A percentile compares a stretch with the other conserved stretches of the same genome.
Evolutionary conservation across 2,329 filamentous ascomycete species (phyloP).

Genomic region (Dendrostoma leiphaemia): DNA sequence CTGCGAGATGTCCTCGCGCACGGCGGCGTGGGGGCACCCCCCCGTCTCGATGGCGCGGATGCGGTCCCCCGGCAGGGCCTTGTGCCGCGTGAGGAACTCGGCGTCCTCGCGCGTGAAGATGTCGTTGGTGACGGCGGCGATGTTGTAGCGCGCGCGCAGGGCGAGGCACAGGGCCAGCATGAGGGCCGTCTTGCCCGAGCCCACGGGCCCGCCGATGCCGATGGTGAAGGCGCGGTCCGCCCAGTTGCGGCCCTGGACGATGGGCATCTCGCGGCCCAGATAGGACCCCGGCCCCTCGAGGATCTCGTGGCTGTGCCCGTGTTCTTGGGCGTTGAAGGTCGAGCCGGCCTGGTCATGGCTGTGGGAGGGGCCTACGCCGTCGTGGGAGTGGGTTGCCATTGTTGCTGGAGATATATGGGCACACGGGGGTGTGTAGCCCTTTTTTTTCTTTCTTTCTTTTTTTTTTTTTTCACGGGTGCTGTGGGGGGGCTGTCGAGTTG

Average conservation of each 20-base stretch:
- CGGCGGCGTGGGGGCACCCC: slow-evolving; percentile 93
- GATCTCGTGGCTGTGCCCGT: slow-evolving; percentile 95
- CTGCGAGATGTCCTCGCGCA: slow-evolving; percentile 92
- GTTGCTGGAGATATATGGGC: no score
- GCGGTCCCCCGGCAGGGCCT: slow-evolving; percentile 75
- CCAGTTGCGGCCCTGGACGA: slow-evolving; percentile 86
- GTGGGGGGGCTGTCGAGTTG: no score
- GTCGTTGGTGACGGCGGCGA: slow-evolving; percentile 97
- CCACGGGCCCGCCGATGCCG: slow-evolving; percentile 98
- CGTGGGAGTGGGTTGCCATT: slow-evolving; percentile 51
- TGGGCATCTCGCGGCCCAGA: slow-evolving; percentile 86
- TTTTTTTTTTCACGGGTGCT: no score
- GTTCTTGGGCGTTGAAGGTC: slow-evolving; percentile 59
- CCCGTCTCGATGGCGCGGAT: slow-evolving; percentile 97
- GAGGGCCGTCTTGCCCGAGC: slow-evolving; percentile 93
- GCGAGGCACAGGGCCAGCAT: slow-evolving; percentile 91
- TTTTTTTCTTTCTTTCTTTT: no score
- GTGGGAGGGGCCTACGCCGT: slow-evolving; percentile 40
- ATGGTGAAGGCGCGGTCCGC: slow-evolving; percentile 87
- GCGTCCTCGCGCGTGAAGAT: slow-evolving; percentile 98
- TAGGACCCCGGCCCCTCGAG: slow-evolving; percentile 91
- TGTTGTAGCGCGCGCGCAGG: slow-evolving; percentile 76
- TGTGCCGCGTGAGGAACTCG: slow-evolving; percentile 89
- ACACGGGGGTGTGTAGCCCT: no score
- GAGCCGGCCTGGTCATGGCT: slow-evolving; percentile 50